Base-by-base conservation (phyloP, 2,329 filamentous ascomycete species). In the Aspergillus pseudoglaucus region DNA sequence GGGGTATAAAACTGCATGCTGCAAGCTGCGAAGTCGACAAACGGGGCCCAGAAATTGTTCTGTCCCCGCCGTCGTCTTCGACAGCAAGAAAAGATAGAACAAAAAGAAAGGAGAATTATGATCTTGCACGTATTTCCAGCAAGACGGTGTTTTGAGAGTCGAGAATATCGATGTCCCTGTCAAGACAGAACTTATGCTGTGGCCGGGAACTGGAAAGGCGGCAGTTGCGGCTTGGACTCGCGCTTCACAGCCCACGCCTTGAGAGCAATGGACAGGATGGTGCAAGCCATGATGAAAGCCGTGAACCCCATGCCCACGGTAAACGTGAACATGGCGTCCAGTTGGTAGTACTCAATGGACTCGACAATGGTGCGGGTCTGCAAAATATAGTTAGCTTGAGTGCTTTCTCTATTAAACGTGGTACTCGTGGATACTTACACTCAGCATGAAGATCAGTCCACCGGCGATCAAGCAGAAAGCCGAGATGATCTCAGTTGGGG, bases 261-360 rank as follows among this genome's bases (percentile, higher is more conserved):
- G 63, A 95, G 71, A 22, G 89, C 85, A 50, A 96, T 80, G 9
- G 87, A 73, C 23, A 90, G 61, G 17, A 94, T 79, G 46, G 86
- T 79, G 83, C 88, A 95, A 0, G 90, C 84, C 87, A 96, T 91
- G 45, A 95, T 68, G 44, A 95, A 75, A 2, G 84, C 85, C 1
- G 89, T 87, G 6, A 94, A 65, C 2, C 90, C 91, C 80, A 94
- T 87, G 8, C 83, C 87, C 30, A 95, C 80, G 0, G 89, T 95
- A 69, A 95, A 95, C 52, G 89, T 81, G 68, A 95, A 93, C 90
- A 95, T 96, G 53, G 88, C 88, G 61, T 95, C 87, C 14, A 95
- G 73, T 3, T 83, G 70, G 62, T 90, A 85, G 48, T 79, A 77
- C 50, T 90, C 84, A 74, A 95, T 88, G n/a, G 83, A 81, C 8